Base-by-base conservation (phyloP, 495 filamentous ascomycete genomes). In the Talaromyces trachyspermus region DNA sequence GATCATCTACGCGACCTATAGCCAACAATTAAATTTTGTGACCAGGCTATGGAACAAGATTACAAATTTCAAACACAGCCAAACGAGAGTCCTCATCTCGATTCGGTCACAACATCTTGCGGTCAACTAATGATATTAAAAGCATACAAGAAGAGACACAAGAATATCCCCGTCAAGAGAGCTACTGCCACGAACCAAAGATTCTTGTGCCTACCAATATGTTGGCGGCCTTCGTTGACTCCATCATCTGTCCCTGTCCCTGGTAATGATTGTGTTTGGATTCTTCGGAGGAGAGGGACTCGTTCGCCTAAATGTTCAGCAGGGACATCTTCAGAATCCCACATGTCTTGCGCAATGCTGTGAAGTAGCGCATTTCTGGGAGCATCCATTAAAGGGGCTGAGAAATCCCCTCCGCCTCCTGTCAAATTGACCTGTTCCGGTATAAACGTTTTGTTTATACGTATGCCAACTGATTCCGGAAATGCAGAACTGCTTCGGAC, bases 121-220 rank as follows among this genome's bases (percentile, higher is more conserved):
- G 50, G 55, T 60, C 54, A 62, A 41, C 25, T 33, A 46, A 68
- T 52, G 14, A 66, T 57, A 30, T 53, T 49, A 49, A 65, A 64
- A 11, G 52, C 49, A 46, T 61, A 66, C 48, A 62, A 54, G 41
- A 64, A 66, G 7, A 63, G 61, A 40, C 55, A 61, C 2, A 66
- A 45, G 42, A 66, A 63, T 56, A 66, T 60, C 36, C 52, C 44
- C 29, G 60, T 30, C 12, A 66, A 39, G 18, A 63, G 38, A 23
- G 62, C 8, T 18, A 59, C 52, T 14, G 63, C 59, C 26, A 54
- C 9, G 25, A 58, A 60, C 56, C 55, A 65, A 26, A 69, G 46
- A 46, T 49, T 59, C 49, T 55, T 60, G 29, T 57, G 60, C 62
- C 62, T 55, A 64, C 61, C 54, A n/a, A 46, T 40, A 37, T 42